These are phyloP conservation scores for Aspergillus ochraceoroseus DNA, from an alignment of 2,329 filamentous ascomycete species.

Conservation along the genomic window DNA sequence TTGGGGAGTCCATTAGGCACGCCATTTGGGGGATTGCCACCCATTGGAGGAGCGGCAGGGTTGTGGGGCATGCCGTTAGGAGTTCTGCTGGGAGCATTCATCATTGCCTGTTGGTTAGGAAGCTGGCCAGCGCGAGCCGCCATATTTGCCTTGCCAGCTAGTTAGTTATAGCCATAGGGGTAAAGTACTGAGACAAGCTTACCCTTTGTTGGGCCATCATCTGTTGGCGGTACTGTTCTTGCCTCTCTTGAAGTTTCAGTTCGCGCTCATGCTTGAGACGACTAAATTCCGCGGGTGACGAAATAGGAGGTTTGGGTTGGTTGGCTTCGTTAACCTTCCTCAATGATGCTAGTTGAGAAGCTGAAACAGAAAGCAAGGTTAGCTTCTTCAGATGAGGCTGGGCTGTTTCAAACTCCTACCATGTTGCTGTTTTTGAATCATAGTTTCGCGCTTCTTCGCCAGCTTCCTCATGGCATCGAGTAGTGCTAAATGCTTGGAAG, in stretches of 20 bases:
- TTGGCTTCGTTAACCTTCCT: slow-evolving; percentile 72
- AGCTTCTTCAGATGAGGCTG: slow-evolving; percentile 1
- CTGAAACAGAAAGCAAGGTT: slow-evolving; percentile 27
- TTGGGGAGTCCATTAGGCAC: slow-evolving; percentile 49
- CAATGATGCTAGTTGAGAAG: slow-evolving; percentile 67
- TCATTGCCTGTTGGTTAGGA: slow-evolving; percentile 39
- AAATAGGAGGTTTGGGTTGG: slow-evolving; percentile 54
- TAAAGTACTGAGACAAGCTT: slow-evolving; percentile 17
- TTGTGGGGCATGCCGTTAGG: slow-evolving; percentile 40
- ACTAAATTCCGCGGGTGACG: slow-evolving; percentile 88
- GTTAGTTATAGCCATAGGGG: slow-evolving; percentile 14
- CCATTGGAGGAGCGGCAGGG: slow-evolving; percentile 32
- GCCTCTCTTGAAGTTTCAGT: slow-evolving; percentile 56
- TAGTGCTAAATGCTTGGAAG: slow-evolving; percentile 79
- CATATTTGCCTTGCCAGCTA: slow-evolving; percentile 35
- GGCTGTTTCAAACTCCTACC: slow-evolving; percentile 35
- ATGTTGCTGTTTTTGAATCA: slow-evolving; percentile 82
- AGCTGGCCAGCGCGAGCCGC: slow-evolving; percentile 42
- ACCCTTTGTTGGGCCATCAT: slow-evolving; percentile 54
- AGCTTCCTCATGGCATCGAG: slow-evolving; percentile 94
- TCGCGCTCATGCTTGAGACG: slow-evolving; percentile 83
- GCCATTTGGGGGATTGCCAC: slow-evolving; percentile 39
- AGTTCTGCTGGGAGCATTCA: slow-evolving; percentile 37
- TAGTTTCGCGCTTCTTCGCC: slow-evolving; percentile 86
- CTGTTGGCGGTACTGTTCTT: slow-evolving; percentile 60